Conservation (phyloP, 2,329 filamentous ascomycete genomes). For the Microsporum canis region DNA sequence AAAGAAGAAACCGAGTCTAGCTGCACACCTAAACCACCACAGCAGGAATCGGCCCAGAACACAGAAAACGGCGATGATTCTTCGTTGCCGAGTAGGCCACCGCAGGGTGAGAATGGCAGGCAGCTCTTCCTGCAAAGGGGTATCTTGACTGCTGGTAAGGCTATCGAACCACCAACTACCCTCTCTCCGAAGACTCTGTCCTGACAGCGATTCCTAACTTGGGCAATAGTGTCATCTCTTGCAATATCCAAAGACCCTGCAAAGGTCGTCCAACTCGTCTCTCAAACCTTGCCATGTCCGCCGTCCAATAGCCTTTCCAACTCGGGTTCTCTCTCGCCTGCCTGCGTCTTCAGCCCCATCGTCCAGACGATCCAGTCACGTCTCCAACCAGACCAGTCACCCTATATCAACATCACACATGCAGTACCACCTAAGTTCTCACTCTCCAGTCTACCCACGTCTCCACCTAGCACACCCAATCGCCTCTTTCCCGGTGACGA, state of each 20-base stretch:
- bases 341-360: conserved; percentile 41
- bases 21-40: conserved; percentile 1
- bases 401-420: conserved; percentile 54
- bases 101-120: conserved; percentile 24
- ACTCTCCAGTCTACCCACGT: conserved; percentile 49
- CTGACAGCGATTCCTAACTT: not conserved
- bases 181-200: not conserved
- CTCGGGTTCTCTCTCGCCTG: conserved; percentile 6
- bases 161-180: not conserved
- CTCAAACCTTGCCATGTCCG: conserved; percentile 50
- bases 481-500: conserved; percentile 41
- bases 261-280: conserved; percentile 43
- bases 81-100: conserved; percentile 13
- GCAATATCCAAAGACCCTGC: conserved; percentile 28
- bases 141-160: conserved; percentile 29
- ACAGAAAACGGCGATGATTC: not conserved
- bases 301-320: conserved; percentile 26
- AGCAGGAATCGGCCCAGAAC: not conserved
- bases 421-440: conserved; percentile 52
- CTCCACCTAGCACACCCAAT: conserved; percentile 49
- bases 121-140: conserved; percentile 30
- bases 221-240: conserved; percentile 28
- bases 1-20: not conserved
- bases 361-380: conserved; percentile 45
- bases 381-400: conserved; percentile 40